Evolutionary conservation across 306 rosid species (phyloP), one percentile per base, ranked within the genome.

Genomic region (Prinsepia uniflora): DNA sequence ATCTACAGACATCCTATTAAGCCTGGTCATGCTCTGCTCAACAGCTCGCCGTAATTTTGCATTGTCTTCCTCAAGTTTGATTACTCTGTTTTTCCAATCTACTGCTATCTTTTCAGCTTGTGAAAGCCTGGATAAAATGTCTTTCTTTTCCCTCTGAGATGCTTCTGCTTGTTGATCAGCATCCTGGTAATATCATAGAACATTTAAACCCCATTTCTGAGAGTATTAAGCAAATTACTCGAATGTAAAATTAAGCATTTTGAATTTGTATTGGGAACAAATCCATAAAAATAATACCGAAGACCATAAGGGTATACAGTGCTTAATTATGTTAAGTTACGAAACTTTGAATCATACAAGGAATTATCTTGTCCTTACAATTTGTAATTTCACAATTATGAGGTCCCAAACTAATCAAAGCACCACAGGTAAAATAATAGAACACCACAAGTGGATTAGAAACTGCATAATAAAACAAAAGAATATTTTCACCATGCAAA

Each of bases 1-100:
- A 84, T 94, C 98, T 76, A 94, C 71, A 14, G 98, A 94, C 98
- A 94, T 94, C 81, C 98, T 89, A 82, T 89, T 94, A 61, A 94
- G 88, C 83, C 88, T 83, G 50, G 97, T 94, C 97, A 94, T 94
- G 78, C 95, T 89, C 76, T 88, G 96, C 72, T 94, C 98, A 83
- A 94, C 81, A 79, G 94, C 97, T 55, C 88, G 94, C 48, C 96
- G 89, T 68, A 94, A 60, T 77, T 83, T 90, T 60, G 97, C 89
- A 86, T 90, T 94, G 71, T 94, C 98, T 78, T 94, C 98, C 85
- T 94, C 98, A 40, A 90, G 87, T 78, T 90, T 94, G 81, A 84
- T 84, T 72, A 89, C 91, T 78, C 97, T 84, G 83, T 72, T 80
- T 86, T 80, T 94, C 97, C 95, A 90, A 73, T 94, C 95, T 61